A percentile compares a stretch with the other conserved stretches of the same genome.
Conservation (phyloP, 2,329 filamentous ascomycete species). For the Endoconidiophora polonica region DNA sequence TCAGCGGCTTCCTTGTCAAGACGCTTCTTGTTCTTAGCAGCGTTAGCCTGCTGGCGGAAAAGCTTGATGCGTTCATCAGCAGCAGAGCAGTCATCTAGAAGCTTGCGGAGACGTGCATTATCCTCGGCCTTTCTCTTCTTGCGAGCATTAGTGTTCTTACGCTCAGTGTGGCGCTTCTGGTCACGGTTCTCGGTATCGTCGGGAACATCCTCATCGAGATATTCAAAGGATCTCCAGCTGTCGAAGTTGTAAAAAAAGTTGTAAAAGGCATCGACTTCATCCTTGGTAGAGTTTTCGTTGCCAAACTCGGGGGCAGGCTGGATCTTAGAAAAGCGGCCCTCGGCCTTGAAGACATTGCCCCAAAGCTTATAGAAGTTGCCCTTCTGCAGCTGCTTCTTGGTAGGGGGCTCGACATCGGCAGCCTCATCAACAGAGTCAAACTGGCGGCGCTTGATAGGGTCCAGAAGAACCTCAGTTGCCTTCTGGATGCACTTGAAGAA, state of each 20-base stretch:
- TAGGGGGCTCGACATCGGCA: slow-evolving; percentile 80
- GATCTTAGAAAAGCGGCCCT: slow-evolving; percentile 79
- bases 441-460: slow-evolving; percentile 83
- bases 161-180: slow-evolving; percentile 95
- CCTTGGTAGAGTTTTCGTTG: slow-evolving; percentile 65
- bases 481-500: slow-evolving; percentile 99
- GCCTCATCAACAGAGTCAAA: slow-evolving; percentile 93
- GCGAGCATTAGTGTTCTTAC: slow-evolving; percentile 93
- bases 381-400: slow-evolving; percentile 76
- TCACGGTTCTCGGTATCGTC: slow-evolving; percentile 98
- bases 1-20: slow-evolving; percentile 82
- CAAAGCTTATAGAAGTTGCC: slow-evolving; percentile 93
- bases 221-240: slow-evolving; percentile 94
- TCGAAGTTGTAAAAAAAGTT: slow-evolving; percentile 99
- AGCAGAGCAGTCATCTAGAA: slow-evolving; percentile 73
- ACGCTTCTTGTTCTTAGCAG: slow-evolving; percentile 90
- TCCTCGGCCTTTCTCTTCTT: slow-evolving; percentile 99
- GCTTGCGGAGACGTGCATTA: slow-evolving; percentile 70
- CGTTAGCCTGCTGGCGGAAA: slow-evolving; percentile 82
- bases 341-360: slow-evolving; percentile 75
- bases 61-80: slow-evolving; percentile 92
- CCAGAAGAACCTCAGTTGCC: slow-evolving; percentile 80
- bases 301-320: slow-evolving; percentile 82
- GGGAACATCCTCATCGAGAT: slow-evolving; percentile 95
- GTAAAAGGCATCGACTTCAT: slow-evolving; percentile 90